A percentile compares a stretch with the other conserved stretches of the same genome.
Evolutionary conservation across 495 filamentous ascomycete genomes (phyloP).

Genomic region (Tuber indicum): DNA sequence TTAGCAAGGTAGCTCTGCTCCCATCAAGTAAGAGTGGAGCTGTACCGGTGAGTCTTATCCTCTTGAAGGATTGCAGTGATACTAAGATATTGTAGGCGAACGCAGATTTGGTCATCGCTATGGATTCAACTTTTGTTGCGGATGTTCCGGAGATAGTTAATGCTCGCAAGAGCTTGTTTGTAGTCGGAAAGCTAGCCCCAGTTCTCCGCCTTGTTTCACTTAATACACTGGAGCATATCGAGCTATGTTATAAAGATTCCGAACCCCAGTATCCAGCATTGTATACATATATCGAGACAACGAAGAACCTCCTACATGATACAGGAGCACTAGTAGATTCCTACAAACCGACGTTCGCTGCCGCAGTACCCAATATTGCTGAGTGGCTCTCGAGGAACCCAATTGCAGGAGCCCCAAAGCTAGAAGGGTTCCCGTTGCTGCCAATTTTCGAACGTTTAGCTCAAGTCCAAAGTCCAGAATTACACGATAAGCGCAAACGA

Average conservation of each 20-base stretch:
- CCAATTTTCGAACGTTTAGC: slow-evolving; percentile 29
- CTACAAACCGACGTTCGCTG: slow-evolving; percentile 24
- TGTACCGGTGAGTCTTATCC: slow-evolving; percentile 27
- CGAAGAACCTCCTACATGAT: slow-evolving; percentile 34
- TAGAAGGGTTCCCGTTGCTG: slow-evolving; percentile 30
- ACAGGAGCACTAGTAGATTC: slow-evolving; percentile 20
- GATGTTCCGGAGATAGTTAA: slow-evolving; percentile 21
- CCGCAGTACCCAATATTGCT: slow-evolving; percentile 20
- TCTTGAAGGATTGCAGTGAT: slow-evolving; percentile 6
- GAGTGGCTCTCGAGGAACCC: slow-evolving; percentile 28
- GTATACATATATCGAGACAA: slow-evolving; percentile 29
- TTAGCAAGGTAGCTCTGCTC: slow-evolving; percentile 32
- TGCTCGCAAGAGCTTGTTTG: slow-evolving; percentile 20
- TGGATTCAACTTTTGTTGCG: slow-evolving; percentile 37
- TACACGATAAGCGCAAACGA: slow-evolving; percentile 34
- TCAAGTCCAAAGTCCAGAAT: slow-evolving; percentile 19
- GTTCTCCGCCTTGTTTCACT: slow-evolving; percentile 35
- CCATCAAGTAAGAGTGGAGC: slow-evolving; percentile 27
- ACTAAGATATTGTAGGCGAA: slow-evolving; percentile 14
- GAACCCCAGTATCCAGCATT: slow-evolving; percentile 9
- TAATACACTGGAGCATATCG: slow-evolving; percentile 38
- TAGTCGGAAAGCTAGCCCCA: slow-evolving; percentile 35
- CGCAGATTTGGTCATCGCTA: slow-evolving; percentile 37
- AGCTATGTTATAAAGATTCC: slow-evolving; percentile 18
- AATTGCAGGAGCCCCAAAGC: slow-evolving; percentile 20